Base-by-base conservation (phyloP, 2,329 filamentous ascomycete species). In the Colletotrichum sp. region DNA sequence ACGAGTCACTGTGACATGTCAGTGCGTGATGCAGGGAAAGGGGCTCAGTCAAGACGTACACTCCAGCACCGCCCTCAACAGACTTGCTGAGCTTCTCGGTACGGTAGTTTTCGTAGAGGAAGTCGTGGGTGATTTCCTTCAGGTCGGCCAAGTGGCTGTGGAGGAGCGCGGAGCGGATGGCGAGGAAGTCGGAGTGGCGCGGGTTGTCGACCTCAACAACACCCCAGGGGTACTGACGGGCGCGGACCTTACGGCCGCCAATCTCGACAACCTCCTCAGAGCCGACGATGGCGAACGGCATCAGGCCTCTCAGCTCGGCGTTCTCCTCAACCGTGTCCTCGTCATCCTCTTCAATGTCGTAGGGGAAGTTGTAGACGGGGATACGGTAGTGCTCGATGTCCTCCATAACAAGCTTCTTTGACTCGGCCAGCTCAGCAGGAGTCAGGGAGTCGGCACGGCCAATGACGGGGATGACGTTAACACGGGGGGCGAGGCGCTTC, bases 41-140 rank as follows among this genome's bases (percentile, higher is more conserved):
- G 24, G n/a, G 13, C 12, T 32, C 36, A 14, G 64, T 61, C 59
- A 73, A 77, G 76, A 95, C 96, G 81, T 95, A 98, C 96, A 93
- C 92, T 92, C 93, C 92, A 87, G 93, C 91, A 87, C 95, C 95
- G 85, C 95, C 95, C 84, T 98, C 96, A 81, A 99, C 97, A 85
- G 96, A 98, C 95, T 99, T 99, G 90, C 95, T 98, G 82, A 99
- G 95, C 91, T 99, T 99, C 95, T 99, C 97, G 83, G 97, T 99
- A 95, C 97, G 96, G 92, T 99, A 99, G 89, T 99, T 99, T 87
- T 99, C 97, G 89, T 99, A 99, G 79, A 99, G 90, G 93, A 99
- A 99, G 87, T 99, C 97, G 87, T 99, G 97, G 68, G 97, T 99
- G 84, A 99, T 99, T 87, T 99, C 97, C 93, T 99, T 99, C 83